phyloP scores from a whole-genome alignment of 1,284 basidiomycete genomes.

The Heterobasidion irregulare region DNA sequence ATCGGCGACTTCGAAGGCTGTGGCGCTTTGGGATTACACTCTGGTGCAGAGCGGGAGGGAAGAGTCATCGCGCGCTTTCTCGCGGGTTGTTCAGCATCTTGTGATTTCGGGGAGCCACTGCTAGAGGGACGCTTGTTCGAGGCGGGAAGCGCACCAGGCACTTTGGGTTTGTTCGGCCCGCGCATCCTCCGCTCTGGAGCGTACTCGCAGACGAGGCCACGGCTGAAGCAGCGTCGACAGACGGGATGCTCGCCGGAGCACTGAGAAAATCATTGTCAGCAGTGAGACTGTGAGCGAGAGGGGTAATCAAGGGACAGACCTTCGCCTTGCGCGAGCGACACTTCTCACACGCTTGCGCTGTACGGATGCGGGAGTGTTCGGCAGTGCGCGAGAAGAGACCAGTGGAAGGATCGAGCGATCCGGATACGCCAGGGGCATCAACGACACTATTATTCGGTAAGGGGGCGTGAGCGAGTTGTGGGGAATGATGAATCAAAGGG shows the following conservation, averaged over 20 bases:
- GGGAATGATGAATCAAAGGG: not conserved
- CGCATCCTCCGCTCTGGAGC: constrained; percentile 54
- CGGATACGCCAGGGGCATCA: constrained; percentile 16
- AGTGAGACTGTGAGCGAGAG: not conserved
- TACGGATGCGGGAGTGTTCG: constrained; percentile 46
- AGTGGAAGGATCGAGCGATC: constrained; percentile 48
- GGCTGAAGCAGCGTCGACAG: constrained; percentile 26
- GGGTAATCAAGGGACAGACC: constrained; percentile 16
- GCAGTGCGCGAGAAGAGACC: constrained; percentile 52
- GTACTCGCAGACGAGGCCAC: constrained; percentile 30
- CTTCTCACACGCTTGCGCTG: constrained; percentile 34
- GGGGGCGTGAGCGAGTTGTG: not conserved
- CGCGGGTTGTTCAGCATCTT: constrained; percentile 1
- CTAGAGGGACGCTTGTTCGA: not conserved
- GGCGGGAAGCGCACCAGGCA: not conserved
- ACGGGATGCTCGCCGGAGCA: constrained; percentile 30
- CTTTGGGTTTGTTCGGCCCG: constrained; percentile 48
- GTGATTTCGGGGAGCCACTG: not conserved
- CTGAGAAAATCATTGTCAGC: constrained; percentile 13
- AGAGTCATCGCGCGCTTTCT: constrained; percentile 7
- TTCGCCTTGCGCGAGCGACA: constrained; percentile 36
- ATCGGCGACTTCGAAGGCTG: not conserved
- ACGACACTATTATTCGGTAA: not conserved
- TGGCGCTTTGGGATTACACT: not conserved
- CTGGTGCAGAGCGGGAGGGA: constrained; percentile 3